Percentiles rank a stretch among this genome's conserved stretches.
Evolutionary conservation across 805 yeast species (phyloP).

Genomic region (Metschnikowia gelsemii): DNA sequence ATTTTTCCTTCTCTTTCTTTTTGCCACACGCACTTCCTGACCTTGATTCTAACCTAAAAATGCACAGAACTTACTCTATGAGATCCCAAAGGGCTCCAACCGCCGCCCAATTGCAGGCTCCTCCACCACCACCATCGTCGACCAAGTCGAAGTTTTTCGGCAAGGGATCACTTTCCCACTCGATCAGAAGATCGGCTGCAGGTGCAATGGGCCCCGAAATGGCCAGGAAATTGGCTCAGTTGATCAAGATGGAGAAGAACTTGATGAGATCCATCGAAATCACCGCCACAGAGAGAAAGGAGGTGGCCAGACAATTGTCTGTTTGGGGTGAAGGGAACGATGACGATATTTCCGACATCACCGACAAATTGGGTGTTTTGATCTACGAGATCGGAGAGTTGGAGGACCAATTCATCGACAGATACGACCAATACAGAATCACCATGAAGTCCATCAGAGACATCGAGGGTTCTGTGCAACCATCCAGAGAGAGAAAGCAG

Average conservation of each 20-base stretch:
- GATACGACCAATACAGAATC: constrained; percentile 96
- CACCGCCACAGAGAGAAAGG: constrained; percentile 90
- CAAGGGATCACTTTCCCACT: constrained; percentile 60
- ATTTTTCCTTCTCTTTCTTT: not conserved
- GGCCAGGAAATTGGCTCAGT: constrained; percentile 84
- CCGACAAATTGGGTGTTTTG: constrained; percentile 95
- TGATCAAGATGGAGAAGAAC: constrained; percentile 95
- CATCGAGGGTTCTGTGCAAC: constrained; percentile 97
- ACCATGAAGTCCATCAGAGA: constrained; percentile 92
- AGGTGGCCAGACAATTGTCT: constrained; percentile 95
- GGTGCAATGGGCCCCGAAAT: constrained; percentile 94
- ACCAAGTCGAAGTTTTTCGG: constrained; percentile 76
- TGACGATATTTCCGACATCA: constrained; percentile 94
- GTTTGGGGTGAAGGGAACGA: constrained; percentile 98
- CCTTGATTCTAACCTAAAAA: constrained; percentile 36
- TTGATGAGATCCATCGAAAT: constrained; percentile 92
- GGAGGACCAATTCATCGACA: constrained; percentile 97
- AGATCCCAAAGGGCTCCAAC: constrained; percentile 80
- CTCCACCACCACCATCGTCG: constrained; percentile 78
- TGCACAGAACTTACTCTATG: constrained; percentile 85
- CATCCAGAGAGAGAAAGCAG: constrained; percentile 96
- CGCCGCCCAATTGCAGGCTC: constrained; percentile 74
- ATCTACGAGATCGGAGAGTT: constrained; percentile 96
- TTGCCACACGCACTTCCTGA: not conserved
- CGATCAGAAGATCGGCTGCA: constrained; percentile 78